Evolutionary conservation across 805 yeast species (phyloP).

Genomic region (Ogataea glucozyma): DNA sequence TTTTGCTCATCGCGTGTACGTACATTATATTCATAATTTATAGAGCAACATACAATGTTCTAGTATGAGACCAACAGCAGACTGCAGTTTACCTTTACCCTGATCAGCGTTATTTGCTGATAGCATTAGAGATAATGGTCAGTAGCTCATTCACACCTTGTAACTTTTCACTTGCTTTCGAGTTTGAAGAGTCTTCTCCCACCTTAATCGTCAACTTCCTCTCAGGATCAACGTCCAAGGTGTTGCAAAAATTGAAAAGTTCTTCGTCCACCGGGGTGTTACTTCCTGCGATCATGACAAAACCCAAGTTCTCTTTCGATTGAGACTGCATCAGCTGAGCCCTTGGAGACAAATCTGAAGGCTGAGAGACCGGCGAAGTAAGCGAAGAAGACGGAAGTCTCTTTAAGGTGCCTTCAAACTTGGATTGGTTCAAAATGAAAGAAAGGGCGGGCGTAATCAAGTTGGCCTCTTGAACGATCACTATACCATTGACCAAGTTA

Average conservation of each 20-base stretch:
- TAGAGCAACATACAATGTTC: no score
- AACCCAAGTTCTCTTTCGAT: conserved; percentile 33
- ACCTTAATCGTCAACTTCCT: conserved; percentile 62
- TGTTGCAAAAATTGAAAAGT: conserved; percentile 54
- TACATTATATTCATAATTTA: no score
- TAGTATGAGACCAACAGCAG: no score
- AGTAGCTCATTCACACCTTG: conserved; percentile 72
- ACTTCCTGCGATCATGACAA: conserved; percentile 63
- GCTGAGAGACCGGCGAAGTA: conserved; percentile 20
- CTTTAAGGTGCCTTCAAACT: conserved; percentile 20
- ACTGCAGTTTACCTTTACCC: background rate
- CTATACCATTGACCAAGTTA: conserved; percentile 63
- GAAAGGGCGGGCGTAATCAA: conserved; percentile 57
- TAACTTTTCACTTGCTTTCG: conserved; percentile 61
- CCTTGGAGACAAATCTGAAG: conserved; percentile 14
- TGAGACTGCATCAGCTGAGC: conserved; percentile 12
- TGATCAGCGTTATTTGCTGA: conserved; percentile 3
- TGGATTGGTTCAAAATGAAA: conserved; percentile 44
- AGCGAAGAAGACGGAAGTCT: conserved; percentile 26
- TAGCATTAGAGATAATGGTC: conserved; percentile 42
- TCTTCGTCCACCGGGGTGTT: conserved; percentile 71
- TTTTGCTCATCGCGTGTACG: no score
- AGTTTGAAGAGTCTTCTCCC: conserved; percentile 38
- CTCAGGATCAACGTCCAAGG: conserved; percentile 39
- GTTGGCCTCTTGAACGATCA: conserved; percentile 69